These are phyloP conservation scores for Cryptococcus wingfieldii DNA, from an alignment of 1,284 basidiomycete genomes.

Conservation along the genomic window DNA sequence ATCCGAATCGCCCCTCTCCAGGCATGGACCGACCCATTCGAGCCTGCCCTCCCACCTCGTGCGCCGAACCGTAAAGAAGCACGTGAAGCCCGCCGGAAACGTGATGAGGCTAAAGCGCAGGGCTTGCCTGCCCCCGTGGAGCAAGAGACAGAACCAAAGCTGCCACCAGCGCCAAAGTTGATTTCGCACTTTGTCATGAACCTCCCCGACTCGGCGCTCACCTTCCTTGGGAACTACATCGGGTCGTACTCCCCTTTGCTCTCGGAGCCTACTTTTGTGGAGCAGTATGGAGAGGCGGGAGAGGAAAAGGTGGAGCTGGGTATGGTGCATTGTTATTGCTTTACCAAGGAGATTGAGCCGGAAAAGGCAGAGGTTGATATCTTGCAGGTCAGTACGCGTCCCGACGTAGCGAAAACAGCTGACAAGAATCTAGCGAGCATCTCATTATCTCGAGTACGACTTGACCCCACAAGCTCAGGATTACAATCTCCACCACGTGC, in stretches of 20 bases:
- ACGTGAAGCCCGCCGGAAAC: conserved; percentile 24
- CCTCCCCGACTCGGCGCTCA: conserved; percentile 83
- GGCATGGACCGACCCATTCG: conserved; percentile 50
- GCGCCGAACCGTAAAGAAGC: conserved; percentile 9
- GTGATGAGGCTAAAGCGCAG: conserved; percentile 6
- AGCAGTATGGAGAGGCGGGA: conserved; percentile 8
- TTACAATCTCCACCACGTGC: conserved; percentile 67
- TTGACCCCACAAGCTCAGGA: conserved; percentile 56
- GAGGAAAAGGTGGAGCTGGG: conserved; percentile 58
- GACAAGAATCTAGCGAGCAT: conserved; percentile 61
- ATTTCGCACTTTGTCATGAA: conserved; percentile 96
- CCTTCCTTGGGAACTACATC: conserved; percentile 82
- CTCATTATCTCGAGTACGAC: conserved; percentile 59
- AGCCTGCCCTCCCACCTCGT: background rate
- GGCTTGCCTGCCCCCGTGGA: background rate
- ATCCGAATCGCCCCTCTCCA: conserved; percentile 60
- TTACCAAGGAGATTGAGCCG: conserved; percentile 78
- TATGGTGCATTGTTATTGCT: conserved; percentile 93
- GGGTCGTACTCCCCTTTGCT: conserved; percentile 56
- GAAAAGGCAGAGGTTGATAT: conserved; percentile 70
- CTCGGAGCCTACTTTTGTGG: conserved; percentile 17
- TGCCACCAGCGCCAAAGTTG: conserved; percentile 43
- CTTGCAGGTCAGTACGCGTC: conserved; percentile 58
- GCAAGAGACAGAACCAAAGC: background rate
- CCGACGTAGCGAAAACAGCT: background rate